Evolutionary conservation across 2,329 filamentous ascomycete species (phyloP).

Genomic region (Exophiala sp.): DNA sequence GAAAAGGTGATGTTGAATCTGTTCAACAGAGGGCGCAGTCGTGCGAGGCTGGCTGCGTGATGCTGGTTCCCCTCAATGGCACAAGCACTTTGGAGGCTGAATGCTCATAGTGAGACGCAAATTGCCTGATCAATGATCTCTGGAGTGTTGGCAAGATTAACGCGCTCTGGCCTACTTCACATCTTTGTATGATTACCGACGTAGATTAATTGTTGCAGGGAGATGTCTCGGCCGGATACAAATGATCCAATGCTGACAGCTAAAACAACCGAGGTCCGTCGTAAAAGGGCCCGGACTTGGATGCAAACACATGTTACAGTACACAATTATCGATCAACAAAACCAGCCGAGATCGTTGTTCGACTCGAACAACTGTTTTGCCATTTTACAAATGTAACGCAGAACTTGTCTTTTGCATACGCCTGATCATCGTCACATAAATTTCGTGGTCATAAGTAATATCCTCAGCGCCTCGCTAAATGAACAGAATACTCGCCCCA

Average conservation of each 20-base stretch:
- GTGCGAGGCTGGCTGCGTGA: background rate
- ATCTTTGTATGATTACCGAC: too few species aligned
- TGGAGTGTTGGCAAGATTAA: too few species aligned
- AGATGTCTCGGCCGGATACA: slow-evolving; percentile 1
- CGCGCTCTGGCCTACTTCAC: too few species aligned
- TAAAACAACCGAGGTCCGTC: slow-evolving; percentile 7
- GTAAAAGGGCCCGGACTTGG: too few species aligned
- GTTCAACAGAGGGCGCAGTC: background rate
- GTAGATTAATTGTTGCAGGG: background rate
- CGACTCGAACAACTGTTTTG: too few species aligned
- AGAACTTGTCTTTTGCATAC: background rate
- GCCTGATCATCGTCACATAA: background rate
- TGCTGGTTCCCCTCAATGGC: background rate
- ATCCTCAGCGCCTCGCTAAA: slow-evolving; percentile 16
- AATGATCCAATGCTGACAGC: background rate
- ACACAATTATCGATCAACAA: background rate
- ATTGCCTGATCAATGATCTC: too few species aligned
- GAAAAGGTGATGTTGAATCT: too few species aligned
- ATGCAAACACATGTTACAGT: too few species aligned
- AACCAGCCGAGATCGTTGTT: too few species aligned
- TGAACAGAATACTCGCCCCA: background rate
- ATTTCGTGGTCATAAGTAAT: background rate
- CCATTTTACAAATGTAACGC: background rate
- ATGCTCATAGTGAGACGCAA: too few species aligned
- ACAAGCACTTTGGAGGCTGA: background rate